Conservation (phyloP, 2,329 filamentous ascomycete genomes). For the Helminthosporium solani region DNA sequence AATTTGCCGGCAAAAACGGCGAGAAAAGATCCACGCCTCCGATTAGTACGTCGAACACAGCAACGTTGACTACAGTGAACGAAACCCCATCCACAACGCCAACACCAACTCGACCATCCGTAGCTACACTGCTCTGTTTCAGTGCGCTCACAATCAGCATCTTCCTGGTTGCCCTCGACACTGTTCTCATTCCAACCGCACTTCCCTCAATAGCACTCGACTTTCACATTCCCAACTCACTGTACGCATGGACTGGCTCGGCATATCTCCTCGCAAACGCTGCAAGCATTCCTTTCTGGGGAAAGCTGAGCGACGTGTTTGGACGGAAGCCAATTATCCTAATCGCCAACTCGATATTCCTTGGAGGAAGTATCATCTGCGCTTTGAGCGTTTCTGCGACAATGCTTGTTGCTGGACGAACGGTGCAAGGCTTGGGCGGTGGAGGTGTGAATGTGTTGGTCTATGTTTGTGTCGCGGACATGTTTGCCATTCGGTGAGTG, state of each 20-base stretch:
- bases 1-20: not conserved
- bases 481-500: constrained; percentile 48
- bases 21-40: not conserved
- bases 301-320: constrained; percentile 43
- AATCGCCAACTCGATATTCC: constrained; percentile 47
- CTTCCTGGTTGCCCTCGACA: constrained; percentile 47
- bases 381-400: constrained; percentile 50
- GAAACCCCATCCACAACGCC: not conserved
- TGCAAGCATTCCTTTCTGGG: constrained; percentile 45
- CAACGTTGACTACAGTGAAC: not conserved
- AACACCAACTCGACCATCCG: not conserved
- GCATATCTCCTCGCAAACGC: constrained; percentile 43
- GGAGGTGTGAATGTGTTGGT: constrained; percentile 56
- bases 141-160: constrained; percentile 36
- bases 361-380: constrained; percentile 52
- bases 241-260: constrained; percentile 75
- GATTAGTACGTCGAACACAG: constrained; percentile 3
- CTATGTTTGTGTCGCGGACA: constrained; percentile 56
- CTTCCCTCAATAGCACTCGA: constrained; percentile 64
- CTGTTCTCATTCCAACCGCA: constrained; percentile 65
- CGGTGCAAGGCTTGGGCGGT: constrained; percentile 56
- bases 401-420: constrained; percentile 56
- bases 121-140: constrained; percentile 27
- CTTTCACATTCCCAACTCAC: constrained; percentile 62
- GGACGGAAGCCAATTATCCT: constrained; percentile 40